These are phyloP conservation scores for Didymellaceae sp. DNA, from an alignment of 2,329 filamentous ascomycete genomes.

Conservation along the genomic window DNA sequence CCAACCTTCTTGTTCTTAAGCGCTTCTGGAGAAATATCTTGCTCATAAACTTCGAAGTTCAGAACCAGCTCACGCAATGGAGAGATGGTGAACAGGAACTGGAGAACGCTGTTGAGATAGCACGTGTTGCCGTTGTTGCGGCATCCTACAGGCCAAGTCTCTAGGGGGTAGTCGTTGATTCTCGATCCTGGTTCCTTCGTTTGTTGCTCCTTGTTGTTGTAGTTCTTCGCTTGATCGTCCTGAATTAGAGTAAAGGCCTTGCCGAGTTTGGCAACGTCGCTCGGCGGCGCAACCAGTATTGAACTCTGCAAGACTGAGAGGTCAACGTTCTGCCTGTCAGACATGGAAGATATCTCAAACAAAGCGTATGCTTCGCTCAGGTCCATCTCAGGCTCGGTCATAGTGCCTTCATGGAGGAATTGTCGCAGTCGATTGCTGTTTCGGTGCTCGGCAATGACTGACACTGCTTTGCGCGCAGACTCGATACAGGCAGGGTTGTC, in stretches of 20 bases:
- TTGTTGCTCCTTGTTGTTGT: slow-evolving; percentile 22
- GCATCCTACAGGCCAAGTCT: slow-evolving; percentile 79
- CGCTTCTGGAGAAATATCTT: slow-evolving; percentile 69
- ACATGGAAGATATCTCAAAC: slow-evolving; percentile 57
- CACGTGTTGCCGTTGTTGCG: slow-evolving; percentile 97
- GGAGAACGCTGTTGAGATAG: slow-evolving; percentile 94
- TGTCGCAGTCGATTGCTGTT: slow-evolving; percentile 61
- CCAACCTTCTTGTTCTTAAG: slow-evolving; percentile 75
- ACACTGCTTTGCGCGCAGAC: slow-evolving; percentile 62
- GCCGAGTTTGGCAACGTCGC: slow-evolving; percentile 53
- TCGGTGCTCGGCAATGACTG: slow-evolving; percentile 64
- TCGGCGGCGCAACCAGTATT: slow-evolving; percentile 50
- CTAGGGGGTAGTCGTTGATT: slow-evolving; percentile 41
- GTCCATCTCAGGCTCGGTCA: slow-evolving; percentile 61
- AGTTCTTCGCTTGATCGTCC: slow-evolving; percentile 36
- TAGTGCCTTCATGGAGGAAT: slow-evolving; percentile 61
- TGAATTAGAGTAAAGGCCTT: slow-evolving; percentile 57
- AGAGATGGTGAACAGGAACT: slow-evolving; percentile 91
- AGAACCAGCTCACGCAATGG: slow-evolving; percentile 82
- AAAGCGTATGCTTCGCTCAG: slow-evolving; percentile 46
- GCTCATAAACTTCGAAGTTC: slow-evolving; percentile 72
- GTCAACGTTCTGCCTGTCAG: slow-evolving; percentile 60
- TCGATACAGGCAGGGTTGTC: slow-evolving; percentile 60
- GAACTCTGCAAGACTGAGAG: slow-evolving; percentile 47
- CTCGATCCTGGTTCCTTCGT: slow-evolving; percentile 23